A percentile compares a stretch with the other conserved stretches of the same genome.
These are phyloP conservation scores for Macrolepiota fuliginosa DNA, from an alignment of 768 basidiomycete species.

Conservation along the genomic window DNA sequence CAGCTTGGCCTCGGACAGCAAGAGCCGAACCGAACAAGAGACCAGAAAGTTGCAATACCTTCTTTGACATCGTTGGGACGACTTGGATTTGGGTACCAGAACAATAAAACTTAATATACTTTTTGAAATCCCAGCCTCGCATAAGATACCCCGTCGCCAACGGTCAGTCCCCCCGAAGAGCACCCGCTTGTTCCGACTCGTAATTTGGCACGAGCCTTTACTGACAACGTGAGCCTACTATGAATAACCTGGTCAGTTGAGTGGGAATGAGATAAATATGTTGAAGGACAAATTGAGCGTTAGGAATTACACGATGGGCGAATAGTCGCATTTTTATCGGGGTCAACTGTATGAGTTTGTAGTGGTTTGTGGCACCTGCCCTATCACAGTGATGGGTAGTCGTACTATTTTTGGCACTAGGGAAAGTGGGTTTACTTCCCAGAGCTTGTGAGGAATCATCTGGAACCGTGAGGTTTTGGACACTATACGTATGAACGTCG, in stretches of 20 bases:
- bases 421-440: background rate
- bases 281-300: background rate
- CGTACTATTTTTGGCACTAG: background rate
- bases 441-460: background rate
- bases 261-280: background rate
- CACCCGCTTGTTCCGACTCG: background rate
- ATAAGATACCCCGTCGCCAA: background rate
- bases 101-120: background rate
- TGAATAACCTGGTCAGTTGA: background rate
- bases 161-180: background rate
- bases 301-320: background rate
- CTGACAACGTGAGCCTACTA: background rate
- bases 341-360: background rate
- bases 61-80: background rate
- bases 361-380: background rate
- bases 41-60: background rate
- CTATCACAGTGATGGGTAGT: background rate
- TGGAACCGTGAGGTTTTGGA: too few relatives aligned
- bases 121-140: background rate
- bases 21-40: background rate
- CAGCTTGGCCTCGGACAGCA: background rate
- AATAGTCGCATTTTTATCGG: conserved; percentile 6
- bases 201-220: background rate
- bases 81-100: background rate
- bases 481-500: too few relatives aligned